These are phyloP conservation scores for Boletellus emodensis DNA, from an alignment of 768 basidiomycete species.

Conservation along the genomic window DNA sequence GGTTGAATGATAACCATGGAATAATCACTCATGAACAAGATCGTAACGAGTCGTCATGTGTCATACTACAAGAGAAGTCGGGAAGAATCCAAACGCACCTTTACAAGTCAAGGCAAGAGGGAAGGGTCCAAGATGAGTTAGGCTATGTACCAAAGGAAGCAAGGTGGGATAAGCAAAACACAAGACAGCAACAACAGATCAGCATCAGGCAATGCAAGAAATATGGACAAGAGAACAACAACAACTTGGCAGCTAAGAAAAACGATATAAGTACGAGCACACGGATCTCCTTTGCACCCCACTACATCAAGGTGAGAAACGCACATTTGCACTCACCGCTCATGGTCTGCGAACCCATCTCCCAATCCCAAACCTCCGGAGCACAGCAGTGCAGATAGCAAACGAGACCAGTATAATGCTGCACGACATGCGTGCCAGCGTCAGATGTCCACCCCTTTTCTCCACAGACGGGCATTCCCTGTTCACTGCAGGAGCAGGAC, in stretches of 20 bases:
- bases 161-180: background rate
- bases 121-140: background rate
- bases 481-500: background rate
- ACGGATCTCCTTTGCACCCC: background rate
- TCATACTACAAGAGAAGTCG: background rate
- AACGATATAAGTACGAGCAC: background rate
- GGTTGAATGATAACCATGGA: background rate
- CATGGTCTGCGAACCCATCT: slow-evolving; percentile 21
- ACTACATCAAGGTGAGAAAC: background rate
- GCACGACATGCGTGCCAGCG: slow-evolving; percentile 18
- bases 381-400: slow-evolving; percentile 23
- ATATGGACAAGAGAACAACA: background rate
- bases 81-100: background rate
- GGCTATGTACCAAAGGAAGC: background rate
- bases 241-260: background rate
- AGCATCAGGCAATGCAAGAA: background rate
- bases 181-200: background rate
- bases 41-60: slow-evolving; percentile 3
- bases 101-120: background rate
- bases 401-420: slow-evolving; percentile 26
- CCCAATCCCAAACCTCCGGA: slow-evolving; percentile 25
- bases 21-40: background rate
- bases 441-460: slow-evolving; percentile 4
- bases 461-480: background rate
- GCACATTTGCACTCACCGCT: slow-evolving; percentile 6